Base-by-base conservation (phyloP, 2,329 filamentous ascomycete genomes). In the Sclerotinia subarctica region DNA sequence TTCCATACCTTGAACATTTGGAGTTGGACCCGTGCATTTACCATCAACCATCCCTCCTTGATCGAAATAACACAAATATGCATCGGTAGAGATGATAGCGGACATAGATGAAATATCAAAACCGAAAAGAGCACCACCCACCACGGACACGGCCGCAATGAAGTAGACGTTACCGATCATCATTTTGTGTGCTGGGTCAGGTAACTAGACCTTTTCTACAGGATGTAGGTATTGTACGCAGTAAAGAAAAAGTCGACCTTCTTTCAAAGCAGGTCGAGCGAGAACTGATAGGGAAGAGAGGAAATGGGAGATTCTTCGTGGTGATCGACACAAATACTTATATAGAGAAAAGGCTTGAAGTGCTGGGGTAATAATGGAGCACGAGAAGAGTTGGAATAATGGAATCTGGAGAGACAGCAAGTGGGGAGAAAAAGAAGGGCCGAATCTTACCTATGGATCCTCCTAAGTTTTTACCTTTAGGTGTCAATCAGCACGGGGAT, bases 31-130 rank as follows among this genome's bases (percentile, higher is more conserved):
- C 21, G 80, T 82, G 76, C 84, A 87, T 11, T 79, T 77, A 11
- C 83, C 71, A 85, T 74, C 71, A 13, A 67, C 70, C 13, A 70
- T 53, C 49, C 73, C 72, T 32, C 74, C 74, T 71, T 76, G 78
- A 77, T 82, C 74, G 76, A 86, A 86, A 77, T 82, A 86, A 1
- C 82, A 79, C 66, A 83, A 79, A 73, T 86, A 86, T 67, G 83
- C 79, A 29, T 67, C 29, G 17, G 82, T 82, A 38, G 82, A 82
- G 69, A 86, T 83, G 74, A 86, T 86, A 68, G 84, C 85, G 21
- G 82, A 83, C 82, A 86, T 86, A 68, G 84, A 86, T 38, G 81
- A 82, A 69, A 86, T 85, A 70, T 86, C 85, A 75, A 87, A 87
- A 60, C 74, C 75, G 56, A 77, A 77, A 3, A 77, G 69, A 24